Conservation (phyloP, 2,329 filamentous ascomycete genomes). For the Paecilomyces formosus region DNA sequence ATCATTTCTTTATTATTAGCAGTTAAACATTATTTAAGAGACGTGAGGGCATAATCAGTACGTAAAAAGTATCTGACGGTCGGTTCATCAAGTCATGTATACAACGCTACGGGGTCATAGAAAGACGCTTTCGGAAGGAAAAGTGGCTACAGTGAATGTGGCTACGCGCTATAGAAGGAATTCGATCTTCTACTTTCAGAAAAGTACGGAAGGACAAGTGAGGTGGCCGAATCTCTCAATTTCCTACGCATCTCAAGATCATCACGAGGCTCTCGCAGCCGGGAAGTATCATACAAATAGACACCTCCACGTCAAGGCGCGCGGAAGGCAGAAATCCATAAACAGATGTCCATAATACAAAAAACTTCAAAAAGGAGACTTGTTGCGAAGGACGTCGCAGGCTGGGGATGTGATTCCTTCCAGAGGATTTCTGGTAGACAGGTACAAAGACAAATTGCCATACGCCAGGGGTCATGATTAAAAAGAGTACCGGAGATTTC, state of each 20-base stretch:
- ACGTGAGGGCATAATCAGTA: too few relatives aligned
- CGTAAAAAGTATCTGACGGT: too few relatives aligned
- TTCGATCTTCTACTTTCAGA: neutral
- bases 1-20: too few relatives aligned
- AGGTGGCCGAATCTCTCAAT: constrained; percentile 40
- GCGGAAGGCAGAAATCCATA: constrained; percentile 6
- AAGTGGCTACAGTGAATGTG: neutral
- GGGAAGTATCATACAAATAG: constrained; percentile 10
- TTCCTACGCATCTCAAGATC: constrained; percentile 25
- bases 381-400: constrained; percentile 24
- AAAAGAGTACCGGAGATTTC: constrained; percentile 18
- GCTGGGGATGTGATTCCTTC: constrained; percentile 10
- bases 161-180: neutral
- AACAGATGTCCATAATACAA: constrained; percentile 8
- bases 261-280: constrained; percentile 17
- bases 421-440: constrained; percentile 7
- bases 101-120: neutral
- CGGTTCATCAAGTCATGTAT: too few relatives aligned
- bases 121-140: neutral
- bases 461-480: constrained; percentile 25
- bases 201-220: constrained; percentile 11
- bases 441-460: constrained; percentile 20
- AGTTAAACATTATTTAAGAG: too few relatives aligned
- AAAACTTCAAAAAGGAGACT: constrained; percentile 16
- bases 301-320: constrained; percentile 8